A percentile compares a stretch with the other conserved stretches of the same genome.
These are phyloP conservation scores for Teunomyces kruisii DNA, from an alignment of 805 yeast genomes.

Conservation along the genomic window DNA sequence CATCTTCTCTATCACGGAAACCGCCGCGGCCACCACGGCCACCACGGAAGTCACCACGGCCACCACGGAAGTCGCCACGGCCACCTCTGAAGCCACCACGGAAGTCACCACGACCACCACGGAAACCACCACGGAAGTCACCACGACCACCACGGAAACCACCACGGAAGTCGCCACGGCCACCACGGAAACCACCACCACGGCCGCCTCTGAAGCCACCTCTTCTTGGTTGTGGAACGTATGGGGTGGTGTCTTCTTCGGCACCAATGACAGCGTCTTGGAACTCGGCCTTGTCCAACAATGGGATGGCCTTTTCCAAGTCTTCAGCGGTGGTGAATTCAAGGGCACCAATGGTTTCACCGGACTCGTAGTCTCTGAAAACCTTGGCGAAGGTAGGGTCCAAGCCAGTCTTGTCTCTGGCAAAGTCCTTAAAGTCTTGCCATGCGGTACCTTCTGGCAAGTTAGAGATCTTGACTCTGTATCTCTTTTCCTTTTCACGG, in stretches of 20 bases:
- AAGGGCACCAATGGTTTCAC: constrained; percentile 49
- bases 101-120: constrained; percentile 37
- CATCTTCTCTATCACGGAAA: constrained; percentile 17
- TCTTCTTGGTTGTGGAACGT: constrained; percentile 50
- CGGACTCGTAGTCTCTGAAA: constrained; percentile 49
- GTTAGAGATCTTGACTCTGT: constrained; percentile 66
- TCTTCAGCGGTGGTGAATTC: constrained; percentile 69
- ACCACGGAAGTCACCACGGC: constrained; percentile 25
- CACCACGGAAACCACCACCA: constrained; percentile 49
- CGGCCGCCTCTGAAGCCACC: constrained; percentile 36
- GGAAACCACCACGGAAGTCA: constrained; percentile 25
- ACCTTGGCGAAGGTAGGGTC: constrained; percentile 62
- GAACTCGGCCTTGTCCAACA: constrained; percentile 68
- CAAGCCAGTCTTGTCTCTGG: constrained; percentile 67
- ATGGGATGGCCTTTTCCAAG: constrained; percentile 69
- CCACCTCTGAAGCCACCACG: constrained; percentile 26
- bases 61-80: constrained; percentile 45
- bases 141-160: constrained; percentile 34
- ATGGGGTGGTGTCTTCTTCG: constrained; percentile 74
- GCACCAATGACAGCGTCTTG: constrained; percentile 69
- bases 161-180: constrained; percentile 35
- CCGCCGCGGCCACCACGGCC: constrained; percentile 40
- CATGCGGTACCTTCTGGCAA: constrained; percentile 77
- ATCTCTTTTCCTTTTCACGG: constrained; percentile 53
- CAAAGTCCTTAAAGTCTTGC: constrained; percentile 90